These are phyloP conservation scores for Chrysopogon serrulatus DNA, from an alignment of 176 grass and related monocot genomes.

Conservation along the genomic window DNA sequence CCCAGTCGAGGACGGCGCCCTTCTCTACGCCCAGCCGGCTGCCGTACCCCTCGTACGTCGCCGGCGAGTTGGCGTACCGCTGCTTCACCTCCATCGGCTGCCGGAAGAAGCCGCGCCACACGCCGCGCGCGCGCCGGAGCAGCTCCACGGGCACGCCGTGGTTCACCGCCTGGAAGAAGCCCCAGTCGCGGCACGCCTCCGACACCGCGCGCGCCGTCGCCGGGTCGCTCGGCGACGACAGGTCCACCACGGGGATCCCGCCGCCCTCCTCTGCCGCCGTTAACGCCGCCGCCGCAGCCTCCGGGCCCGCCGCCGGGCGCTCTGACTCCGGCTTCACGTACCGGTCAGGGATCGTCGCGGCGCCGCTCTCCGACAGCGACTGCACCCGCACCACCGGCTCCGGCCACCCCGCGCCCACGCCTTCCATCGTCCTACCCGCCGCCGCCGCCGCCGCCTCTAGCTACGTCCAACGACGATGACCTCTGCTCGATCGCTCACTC, in stretches of 20 bases:
- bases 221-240: slow-evolving; percentile 11
- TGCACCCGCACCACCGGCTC: slow-evolving; percentile 81
- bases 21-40: slow-evolving; percentile 70
- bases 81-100: slow-evolving; percentile 45
- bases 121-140: slow-evolving; percentile 21
- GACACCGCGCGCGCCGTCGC: slow-evolving; percentile 26
- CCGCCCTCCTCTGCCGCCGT: too few species aligned
- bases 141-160: slow-evolving; percentile 52
- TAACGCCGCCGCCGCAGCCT: accelerated
- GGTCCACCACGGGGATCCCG: slow-evolving; percentile 64
- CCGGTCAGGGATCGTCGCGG: slow-evolving; percentile 29
- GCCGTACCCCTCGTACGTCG: slow-evolving; percentile 89
- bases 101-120: background rate
- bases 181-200: slow-evolving; percentile 71
- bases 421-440: too few species aligned
- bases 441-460: too few species aligned
- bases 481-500: too few species aligned
- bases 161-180: slow-evolving; percentile 94
- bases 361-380: slow-evolving; percentile 59
- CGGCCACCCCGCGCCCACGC: slow-evolving; percentile 41
- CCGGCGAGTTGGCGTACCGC: slow-evolving; percentile 64
- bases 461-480: too few species aligned
- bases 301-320: slow-evolving; percentile 32
- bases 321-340: slow-evolving; percentile 68
- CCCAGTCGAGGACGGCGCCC: slow-evolving; percentile 76